Base-by-base conservation (phyloP, 1,139 yeast species). In the Debaryomyces robertsiae region DNA sequence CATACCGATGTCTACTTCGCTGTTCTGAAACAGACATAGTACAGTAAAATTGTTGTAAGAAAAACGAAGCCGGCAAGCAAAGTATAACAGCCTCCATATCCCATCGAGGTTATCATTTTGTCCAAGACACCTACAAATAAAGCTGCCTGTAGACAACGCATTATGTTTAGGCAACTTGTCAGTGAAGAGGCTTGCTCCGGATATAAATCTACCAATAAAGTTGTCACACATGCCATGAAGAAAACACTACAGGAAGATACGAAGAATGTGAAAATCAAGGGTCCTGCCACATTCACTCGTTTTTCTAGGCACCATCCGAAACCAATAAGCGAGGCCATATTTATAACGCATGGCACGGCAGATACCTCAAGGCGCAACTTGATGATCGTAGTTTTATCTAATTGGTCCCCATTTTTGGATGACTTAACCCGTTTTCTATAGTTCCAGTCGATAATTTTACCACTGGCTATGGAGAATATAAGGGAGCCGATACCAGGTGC, bases 251-350 rank as follows among this genome's bases (percentile, higher is more conserved):
- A 5, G 23, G 45, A 37, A 0, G 90, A 77, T 0, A 80, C 68
- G 28, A 79, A 48, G 36, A 77, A 82, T 6, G 82, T 67, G 38
- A 76, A 68, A 2, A 85, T 65, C 7, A 86, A 57, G 2, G 87
- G 77, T 0, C 78, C 78, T 0, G 82, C 77, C 27, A 82, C 61
- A 32, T 70, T 70, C 0, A 73, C 75, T 9, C 67, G 57, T 18
- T 69, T 55, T 32, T 77, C 67, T 4, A 86, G 50, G 38, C 86
- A 75, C 95, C 95, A 87, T 1, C 93, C 95, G 63, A 77, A 86
- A 0, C 79, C 60, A 1, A 81, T 46, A 3, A 75, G 58, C 0
- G 79, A 71, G 3, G 58, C 52, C n/a, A 71, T 49, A 16, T 69
- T 55, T 2, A 71, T 22, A 28, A 56, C 4, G 34, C 69, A 44